phyloP scores from a whole-genome alignment of 1,139 yeast species.

The Debaryomycetaceae sp. region DNA sequence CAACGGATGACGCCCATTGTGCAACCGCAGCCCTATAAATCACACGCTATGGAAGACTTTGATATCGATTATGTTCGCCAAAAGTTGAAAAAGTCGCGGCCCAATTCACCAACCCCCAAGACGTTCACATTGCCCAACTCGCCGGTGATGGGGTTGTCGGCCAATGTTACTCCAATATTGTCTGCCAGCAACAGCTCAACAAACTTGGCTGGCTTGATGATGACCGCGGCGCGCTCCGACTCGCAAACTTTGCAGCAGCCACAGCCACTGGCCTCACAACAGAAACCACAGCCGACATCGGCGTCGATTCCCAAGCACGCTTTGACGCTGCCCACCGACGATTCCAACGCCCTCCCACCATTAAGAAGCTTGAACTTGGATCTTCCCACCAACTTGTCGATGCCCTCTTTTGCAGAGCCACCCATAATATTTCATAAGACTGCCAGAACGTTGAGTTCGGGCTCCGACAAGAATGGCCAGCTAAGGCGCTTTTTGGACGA shows the following conservation, averaged over 20 bases:
- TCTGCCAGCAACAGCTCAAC: conserved; percentile 45
- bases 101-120: conserved; percentile 38
- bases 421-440: conserved; percentile 5
- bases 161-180: conserved; percentile 40
- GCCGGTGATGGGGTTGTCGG: conserved; percentile 46
- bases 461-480: conserved; percentile 21
- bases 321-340: conserved; percentile 43
- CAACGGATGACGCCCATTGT: conserved; percentile 55
- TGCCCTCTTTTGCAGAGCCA: conserved; percentile 14
- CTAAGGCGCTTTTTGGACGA: conserved; percentile 17
- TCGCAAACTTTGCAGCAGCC: conserved; percentile 7
- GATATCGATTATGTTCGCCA: conserved; percentile 46
- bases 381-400: conserved; percentile 38
- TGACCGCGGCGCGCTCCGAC: conserved; percentile 22
- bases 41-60: conserved; percentile 35
- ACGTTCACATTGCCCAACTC: conserved; percentile 59
- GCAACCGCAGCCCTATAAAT: conserved; percentile 14
- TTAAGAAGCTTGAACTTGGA: conserved; percentile 47
- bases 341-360: conserved; percentile 35
- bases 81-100: conserved; percentile 65
- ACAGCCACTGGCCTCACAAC: conserved; percentile 4
- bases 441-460: conserved; percentile 15
- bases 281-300: conserved; percentile 1
- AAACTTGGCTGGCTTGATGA: conserved; percentile 33
- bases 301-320: background rate